Conservation (phyloP, 805 yeast genomes). For the Myxozyma nipponensis region DNA sequence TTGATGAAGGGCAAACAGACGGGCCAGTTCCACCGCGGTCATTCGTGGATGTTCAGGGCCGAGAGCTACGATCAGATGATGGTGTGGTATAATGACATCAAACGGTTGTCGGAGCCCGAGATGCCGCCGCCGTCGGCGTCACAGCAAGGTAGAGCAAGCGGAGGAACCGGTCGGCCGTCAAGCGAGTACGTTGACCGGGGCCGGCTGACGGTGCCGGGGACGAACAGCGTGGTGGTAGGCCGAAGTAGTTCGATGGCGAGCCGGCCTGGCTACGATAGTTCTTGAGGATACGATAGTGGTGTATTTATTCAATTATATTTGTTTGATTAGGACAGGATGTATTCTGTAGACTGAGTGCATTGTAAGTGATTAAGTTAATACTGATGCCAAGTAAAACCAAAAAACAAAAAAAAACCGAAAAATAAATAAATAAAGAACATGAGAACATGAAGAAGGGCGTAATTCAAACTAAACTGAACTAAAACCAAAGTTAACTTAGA, state of each 20-base stretch:
- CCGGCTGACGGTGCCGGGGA: too few species aligned
- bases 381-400: neutral
- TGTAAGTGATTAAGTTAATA: too few species aligned
- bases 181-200: neutral
- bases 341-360: too few species aligned
- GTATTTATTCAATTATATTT: too few species aligned
- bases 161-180: neutral
- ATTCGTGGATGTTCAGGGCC: conserved; percentile 94
- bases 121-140: neutral
- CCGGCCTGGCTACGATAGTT: neutral
- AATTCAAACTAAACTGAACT: neutral
- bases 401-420: too few species aligned
- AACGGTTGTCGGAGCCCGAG: conserved; percentile 32
- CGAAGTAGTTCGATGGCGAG: neutral
- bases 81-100: conserved; percentile 78
- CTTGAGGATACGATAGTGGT: too few species aligned
- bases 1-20: conserved; percentile 71
- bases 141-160: neutral
- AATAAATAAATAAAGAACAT: too few species aligned
- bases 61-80: conserved; percentile 76
- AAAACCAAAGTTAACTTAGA: neutral
- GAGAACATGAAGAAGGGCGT: too few species aligned
- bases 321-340: too few species aligned
- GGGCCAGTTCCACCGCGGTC: conserved; percentile 73
- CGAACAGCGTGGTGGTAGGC: too few species aligned